These are phyloP conservation scores for Bombardia bombarda DNA, from an alignment of 495 filamentous ascomycete genomes.

Conservation along the genomic window DNA sequence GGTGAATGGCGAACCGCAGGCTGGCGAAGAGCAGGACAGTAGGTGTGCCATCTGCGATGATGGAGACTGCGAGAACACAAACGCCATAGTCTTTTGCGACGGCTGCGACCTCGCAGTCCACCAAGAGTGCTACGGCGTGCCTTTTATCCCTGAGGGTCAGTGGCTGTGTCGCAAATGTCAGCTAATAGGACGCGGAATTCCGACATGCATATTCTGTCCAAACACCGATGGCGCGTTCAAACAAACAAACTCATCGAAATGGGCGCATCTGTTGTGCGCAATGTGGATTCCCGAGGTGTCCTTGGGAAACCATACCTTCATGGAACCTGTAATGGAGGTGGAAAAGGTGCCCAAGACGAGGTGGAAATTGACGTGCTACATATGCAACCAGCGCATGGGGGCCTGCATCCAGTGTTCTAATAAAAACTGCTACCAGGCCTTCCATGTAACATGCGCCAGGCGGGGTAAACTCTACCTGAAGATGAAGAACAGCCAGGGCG, in stretches of 20 bases:
- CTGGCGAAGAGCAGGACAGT: slow-evolving; percentile 89
- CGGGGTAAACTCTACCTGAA: slow-evolving; percentile 82
- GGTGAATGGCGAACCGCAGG: slow-evolving; percentile 81
- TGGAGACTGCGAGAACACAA: slow-evolving; percentile 98
- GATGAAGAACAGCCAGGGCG: slow-evolving; percentile 88
- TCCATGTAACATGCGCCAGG: slow-evolving; percentile 94
- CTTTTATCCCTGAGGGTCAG: slow-evolving; percentile 96
- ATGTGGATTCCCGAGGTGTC: slow-evolving; percentile 98
- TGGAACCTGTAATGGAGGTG: slow-evolving; percentile 97
- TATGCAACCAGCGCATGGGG: slow-evolving; percentile 95
- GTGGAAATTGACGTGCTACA: slow-evolving; percentile 94
- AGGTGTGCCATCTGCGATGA: slow-evolving; percentile 98
- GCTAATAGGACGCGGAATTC: slow-evolving; percentile 80
- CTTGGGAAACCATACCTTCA: slow-evolving; percentile 91
- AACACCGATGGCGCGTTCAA: slow-evolving; percentile 98
- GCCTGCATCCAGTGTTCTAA: slow-evolving; percentile 98
- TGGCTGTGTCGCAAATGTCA: slow-evolving; percentile 98
- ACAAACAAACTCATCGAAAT: slow-evolving; percentile 88
- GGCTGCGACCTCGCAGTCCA: slow-evolving; percentile 97
- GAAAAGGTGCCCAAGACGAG: slow-evolving; percentile 90
- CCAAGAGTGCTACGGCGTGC: slow-evolving; percentile 98
- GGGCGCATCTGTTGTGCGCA: slow-evolving; percentile 93
- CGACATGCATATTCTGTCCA: slow-evolving; percentile 96
- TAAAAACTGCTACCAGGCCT: slow-evolving; percentile 94
- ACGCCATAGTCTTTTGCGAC: slow-evolving; percentile 98